Evolutionary conservation across 2,329 filamentous ascomycete species (phyloP), one percentile per base, ranked within the genome.

Genomic region (Talaromyces amestolkiae): DNA sequence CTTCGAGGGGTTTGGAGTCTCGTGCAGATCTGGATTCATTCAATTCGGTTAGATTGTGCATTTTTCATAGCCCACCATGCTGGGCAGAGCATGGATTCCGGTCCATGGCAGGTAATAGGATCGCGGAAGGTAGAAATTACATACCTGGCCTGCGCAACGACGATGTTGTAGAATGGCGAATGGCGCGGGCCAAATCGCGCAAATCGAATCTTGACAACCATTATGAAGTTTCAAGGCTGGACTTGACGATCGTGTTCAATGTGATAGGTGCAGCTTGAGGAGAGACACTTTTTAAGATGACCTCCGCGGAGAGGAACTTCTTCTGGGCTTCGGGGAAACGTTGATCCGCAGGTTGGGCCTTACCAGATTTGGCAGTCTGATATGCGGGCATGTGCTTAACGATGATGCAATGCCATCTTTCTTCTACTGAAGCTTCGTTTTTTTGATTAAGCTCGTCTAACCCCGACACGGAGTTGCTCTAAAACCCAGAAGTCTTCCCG

Each of bases 141-240:
- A 70, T 86, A 96, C 91, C 93, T 89, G 56, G 93, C 93, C 75
- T 98, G 94, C 17, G 93, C 87, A 69, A 99, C 91, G 70, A 98
- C 92, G 69, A 99, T 97, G 82, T 99, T 99, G 85, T 97, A 99
- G 73, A 97, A 90, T 2, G 95, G 94, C n/a, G 87, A 78, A 77
- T 96, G 93, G 70, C 86, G 88, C 78, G 90, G 92, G 76, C 93
- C 93, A 78, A 98, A 97, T 78, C 95, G 93, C 72, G 95, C 91
- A 72, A 99, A 88, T 66, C 95, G 90, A 78, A 99, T 95, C 78
- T 91, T 91, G 74, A 99, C 85, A 68, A 98, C 94, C 95, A 99
- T 97, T 19, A n/a, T 63, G 10, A 33, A 51, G 3, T 10, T 7
- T 13, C 11, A 63, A 3, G 3, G n/a, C 31, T 6, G 6, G 19